phyloP scores from a whole-genome alignment of 2,329 filamentous ascomycete genomes.

The Aspergillus brasiliensis region DNA sequence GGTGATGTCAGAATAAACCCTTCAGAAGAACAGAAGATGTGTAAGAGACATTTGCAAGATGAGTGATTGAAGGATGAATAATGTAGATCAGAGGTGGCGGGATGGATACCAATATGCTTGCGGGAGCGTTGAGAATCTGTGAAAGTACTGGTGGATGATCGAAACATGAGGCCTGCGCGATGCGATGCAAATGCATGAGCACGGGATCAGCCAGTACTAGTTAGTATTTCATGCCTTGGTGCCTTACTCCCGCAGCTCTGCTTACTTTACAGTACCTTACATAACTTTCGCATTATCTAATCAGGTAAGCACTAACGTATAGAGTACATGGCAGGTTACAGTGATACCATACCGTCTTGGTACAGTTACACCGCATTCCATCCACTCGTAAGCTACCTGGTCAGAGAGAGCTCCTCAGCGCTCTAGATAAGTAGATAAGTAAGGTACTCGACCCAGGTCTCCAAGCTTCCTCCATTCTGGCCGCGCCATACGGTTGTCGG shows the following conservation, averaged over 20 bases:
- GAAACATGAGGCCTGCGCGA: conserved; percentile 14
- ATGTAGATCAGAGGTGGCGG: background rate
- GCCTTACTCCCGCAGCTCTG: conserved; percentile 12
- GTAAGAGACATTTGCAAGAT: background rate
- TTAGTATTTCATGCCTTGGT: conserved; percentile 20
- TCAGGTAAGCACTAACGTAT: too few relatives aligned
- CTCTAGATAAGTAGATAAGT: background rate
- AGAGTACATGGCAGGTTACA: too few relatives aligned
- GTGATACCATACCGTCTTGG: background rate
- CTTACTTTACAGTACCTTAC: background rate
- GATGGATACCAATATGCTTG: background rate
- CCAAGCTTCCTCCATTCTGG: background rate
- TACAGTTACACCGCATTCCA: background rate
- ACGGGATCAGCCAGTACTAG: conserved; percentile 20
- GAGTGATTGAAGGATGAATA: background rate
- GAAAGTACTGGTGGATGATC: background rate
- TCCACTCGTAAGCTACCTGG: background rate
- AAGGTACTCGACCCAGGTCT: background rate
- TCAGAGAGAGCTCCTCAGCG: background rate
- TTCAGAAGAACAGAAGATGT: background rate
- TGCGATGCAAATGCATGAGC: conserved; percentile 25
- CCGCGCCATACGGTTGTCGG: too few relatives aligned
- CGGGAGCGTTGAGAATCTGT: background rate
- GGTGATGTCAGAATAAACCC: background rate
- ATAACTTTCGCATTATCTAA: background rate